These are phyloP conservation scores for Kingdonia uniflora DNA, from an alignment of 164 flowering plant genomes.

Conservation along the genomic window DNA sequence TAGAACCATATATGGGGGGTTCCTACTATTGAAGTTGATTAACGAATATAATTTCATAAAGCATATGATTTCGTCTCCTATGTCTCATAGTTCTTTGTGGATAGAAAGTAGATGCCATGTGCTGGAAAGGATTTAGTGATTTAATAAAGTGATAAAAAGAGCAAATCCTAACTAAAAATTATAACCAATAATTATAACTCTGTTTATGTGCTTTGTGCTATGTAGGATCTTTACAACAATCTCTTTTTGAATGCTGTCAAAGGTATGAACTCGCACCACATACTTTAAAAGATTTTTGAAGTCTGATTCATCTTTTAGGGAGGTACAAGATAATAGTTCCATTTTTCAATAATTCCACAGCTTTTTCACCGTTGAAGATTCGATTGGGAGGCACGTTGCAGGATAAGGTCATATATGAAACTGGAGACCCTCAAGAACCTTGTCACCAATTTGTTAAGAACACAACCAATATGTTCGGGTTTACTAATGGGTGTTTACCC, in stretches of 20 bases:
- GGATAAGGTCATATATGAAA: constrained; percentile 65
- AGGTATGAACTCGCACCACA: constrained; percentile 31
- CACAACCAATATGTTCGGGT: constrained; percentile 54
- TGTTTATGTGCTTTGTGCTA: constrained; percentile 7
- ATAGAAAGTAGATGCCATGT: too few species aligned
- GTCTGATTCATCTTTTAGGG: too few species aligned
- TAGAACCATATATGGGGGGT: too few species aligned
- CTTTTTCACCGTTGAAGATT: constrained; percentile 78
- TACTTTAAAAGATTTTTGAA: too few species aligned
- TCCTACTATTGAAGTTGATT: too few species aligned
- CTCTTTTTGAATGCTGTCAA: constrained; percentile 68
- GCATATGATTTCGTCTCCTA: too few species aligned
- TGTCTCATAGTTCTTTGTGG: too few species aligned
- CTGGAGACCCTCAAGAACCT: constrained; percentile 25
- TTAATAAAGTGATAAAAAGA: too few species aligned
- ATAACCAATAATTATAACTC: constrained; percentile 1
- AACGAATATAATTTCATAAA: too few species aligned
- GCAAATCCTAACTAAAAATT: not conserved
- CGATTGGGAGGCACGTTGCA: constrained; percentile 85
- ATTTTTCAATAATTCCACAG: constrained; percentile 25
- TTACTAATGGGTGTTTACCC: constrained; percentile 70
- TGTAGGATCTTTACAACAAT: constrained; percentile 65
- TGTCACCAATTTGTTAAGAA: constrained; percentile 41
- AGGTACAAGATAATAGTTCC: too few species aligned
- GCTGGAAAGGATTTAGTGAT: too few species aligned